Evolutionary conservation across 1,284 basidiomycete species (phyloP), one percentile per base, ranked within the genome.

Genomic region (Leucoagaricus sp.): DNA sequence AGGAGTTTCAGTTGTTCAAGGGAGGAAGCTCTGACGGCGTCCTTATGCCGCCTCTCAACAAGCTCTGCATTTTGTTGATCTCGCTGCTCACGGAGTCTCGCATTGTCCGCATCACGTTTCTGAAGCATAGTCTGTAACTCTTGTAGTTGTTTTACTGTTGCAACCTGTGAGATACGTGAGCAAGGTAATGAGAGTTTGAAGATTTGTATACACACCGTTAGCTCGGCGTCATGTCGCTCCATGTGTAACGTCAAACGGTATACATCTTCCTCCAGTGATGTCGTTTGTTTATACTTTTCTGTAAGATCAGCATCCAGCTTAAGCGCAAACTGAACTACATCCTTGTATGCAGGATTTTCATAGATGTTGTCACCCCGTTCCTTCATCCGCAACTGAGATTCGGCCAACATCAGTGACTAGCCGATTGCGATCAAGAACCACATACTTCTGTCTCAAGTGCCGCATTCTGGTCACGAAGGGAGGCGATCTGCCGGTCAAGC

Each of bases 31-130:
- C 87, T 90, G 53, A 85, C 76, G 42, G 72, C 70, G 38, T 94
- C 91, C 60, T 81, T 84, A 25, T 85, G 81, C 67, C 84, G 87
- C 55, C 88, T 80, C 67, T 95, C 92, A 34, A 79, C 73, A 34
- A 94, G 66, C 64, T 96, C 93, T 1, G 87, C 83, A 12, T 75
- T 73, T 45, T 83, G 75, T 59, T 93, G 90, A 65, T 97, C 94
- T 36, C 94, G 85, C 61, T 89, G 82, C 48, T 90, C 89, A 25
- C 95, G 85, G 31, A 97, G 76, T 45, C 95, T 85, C 15, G 81
- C 75, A 57, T 87, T 81, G 61, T 97, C 94, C 0, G 76, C 72
- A 64, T 96, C 91, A 51, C 88, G 85, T 66, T 87, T 89, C 8
- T 75, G 67, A 29, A 91, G 64, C 62, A 82, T 71, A 0, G 64